These are phyloP conservation scores for Nakazawaea ernobii DNA, from an alignment of 805 yeast species.

Conservation along the genomic window DNA sequence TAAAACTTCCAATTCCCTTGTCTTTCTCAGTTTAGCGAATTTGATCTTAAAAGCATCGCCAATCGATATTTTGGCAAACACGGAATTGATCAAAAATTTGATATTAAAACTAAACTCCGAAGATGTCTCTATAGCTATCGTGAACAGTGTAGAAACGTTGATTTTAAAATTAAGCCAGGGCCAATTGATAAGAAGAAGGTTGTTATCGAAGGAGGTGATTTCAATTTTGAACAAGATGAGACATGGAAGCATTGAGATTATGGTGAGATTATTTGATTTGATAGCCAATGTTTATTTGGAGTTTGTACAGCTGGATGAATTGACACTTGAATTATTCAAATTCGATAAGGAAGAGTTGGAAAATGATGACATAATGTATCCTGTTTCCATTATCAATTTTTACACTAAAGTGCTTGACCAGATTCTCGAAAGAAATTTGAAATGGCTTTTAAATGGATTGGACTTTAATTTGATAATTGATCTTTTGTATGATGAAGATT, in stretches of 20 bases:
- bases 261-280: constrained; percentile 5
- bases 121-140: not conserved
- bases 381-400: not conserved
- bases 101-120: not conserved
- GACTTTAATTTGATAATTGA: not conserved
- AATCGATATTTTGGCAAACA: constrained; percentile 8
- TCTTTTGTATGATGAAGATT: not conserved
- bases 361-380: constrained; percentile 5
- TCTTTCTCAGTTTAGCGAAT: not conserved
- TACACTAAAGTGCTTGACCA: not conserved
- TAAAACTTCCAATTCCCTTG: not conserved
- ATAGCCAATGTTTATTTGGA: constrained; percentile 2
- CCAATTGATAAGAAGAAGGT: constrained; percentile 7
- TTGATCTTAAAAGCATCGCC: constrained; percentile 4
- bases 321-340: not conserved
- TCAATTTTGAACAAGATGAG: constrained; percentile 4
- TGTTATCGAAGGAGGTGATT: constrained; percentile 8
- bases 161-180: not conserved
- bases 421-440: not conserved
- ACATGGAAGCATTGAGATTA: not conserved
- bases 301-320: not conserved
- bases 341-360: not conserved
- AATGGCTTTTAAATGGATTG: not conserved
- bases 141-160: constrained; percentile 3
- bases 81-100: constrained; percentile 8